Percentiles rank a stretch among this genome's conserved stretches.
phyloP scores from a whole-genome alignment of 2,329 filamentous ascomycete species.

The Botrytis paeoniae region DNA sequence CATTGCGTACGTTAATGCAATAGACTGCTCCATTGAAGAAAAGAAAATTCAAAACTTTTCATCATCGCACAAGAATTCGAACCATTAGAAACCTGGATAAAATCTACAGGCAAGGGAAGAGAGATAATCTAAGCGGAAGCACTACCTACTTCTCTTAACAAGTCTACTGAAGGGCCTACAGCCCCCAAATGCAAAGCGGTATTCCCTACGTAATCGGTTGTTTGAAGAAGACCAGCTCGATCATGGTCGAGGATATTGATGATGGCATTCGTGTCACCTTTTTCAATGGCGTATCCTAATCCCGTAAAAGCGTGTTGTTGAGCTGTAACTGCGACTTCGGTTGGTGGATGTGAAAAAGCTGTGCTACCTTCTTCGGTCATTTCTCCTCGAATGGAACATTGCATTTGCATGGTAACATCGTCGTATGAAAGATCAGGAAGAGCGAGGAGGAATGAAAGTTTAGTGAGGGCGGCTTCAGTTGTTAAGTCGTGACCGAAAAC shows the following conservation, averaged over 20 bases:
- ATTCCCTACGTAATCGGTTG: conserved; percentile 41
- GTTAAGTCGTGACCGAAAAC: conserved; percentile 68
- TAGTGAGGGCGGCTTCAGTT: conserved; percentile 49
- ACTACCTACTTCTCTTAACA: conserved; percentile 52
- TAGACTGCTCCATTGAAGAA: not conserved
- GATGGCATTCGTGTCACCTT: conserved; percentile 51
- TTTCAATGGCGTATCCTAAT: conserved; percentile 61
- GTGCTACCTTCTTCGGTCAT: conserved; percentile 47
- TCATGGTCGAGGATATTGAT: conserved; percentile 34
- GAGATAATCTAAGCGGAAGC: not conserved
- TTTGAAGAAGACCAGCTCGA: conserved; percentile 35
- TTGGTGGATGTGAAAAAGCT: conserved; percentile 57
- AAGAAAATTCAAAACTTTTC: not conserved
- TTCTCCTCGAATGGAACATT: conserved; percentile 61
- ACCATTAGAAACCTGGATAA: not conserved
- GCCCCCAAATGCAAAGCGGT: conserved; percentile 42
- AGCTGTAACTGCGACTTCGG: conserved; percentile 36
- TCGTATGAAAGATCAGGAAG: conserved; percentile 54
- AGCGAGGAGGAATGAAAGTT: conserved; percentile 50
- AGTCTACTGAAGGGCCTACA: conserved; percentile 46
- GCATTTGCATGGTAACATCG: conserved; percentile 62
- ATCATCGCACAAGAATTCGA: not conserved
- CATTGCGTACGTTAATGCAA: not conserved
- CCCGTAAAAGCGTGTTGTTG: conserved; percentile 56
- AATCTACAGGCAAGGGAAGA: not conserved